Conservation (phyloP, 805 yeast species). For the Clavispora carvajalis region DNA sequence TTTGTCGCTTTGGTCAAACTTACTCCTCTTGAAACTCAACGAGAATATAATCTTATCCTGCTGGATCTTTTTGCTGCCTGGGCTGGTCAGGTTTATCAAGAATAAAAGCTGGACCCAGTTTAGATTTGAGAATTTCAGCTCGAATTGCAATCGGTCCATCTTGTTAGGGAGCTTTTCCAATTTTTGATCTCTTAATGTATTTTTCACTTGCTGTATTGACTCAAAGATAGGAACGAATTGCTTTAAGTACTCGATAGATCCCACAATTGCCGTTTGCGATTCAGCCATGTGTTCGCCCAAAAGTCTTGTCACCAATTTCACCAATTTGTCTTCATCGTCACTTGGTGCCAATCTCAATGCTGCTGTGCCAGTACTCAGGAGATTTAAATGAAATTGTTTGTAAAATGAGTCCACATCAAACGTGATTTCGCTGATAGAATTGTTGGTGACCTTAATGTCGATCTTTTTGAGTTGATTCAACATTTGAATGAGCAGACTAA, state of each 20-base stretch:
- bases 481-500: constrained; percentile 28
- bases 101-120: constrained; percentile 29
- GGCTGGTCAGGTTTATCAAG: constrained; percentile 22
- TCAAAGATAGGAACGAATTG: constrained; percentile 26
- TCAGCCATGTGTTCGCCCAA: constrained; percentile 19
- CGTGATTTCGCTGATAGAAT: constrained; percentile 23
- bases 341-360: constrained; percentile 6
- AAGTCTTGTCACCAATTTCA: constrained; percentile 17
- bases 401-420: constrained; percentile 24
- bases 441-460: constrained; percentile 22
- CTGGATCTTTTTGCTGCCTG: constrained; percentile 27
- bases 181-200: background rate
- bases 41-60: constrained; percentile 30
- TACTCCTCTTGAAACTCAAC: constrained; percentile 25
- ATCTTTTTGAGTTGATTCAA: constrained; percentile 28
- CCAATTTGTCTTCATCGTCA: constrained; percentile 8
- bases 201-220: constrained; percentile 17
- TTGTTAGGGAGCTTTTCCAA: constrained; percentile 23
- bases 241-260: constrained; percentile 30
- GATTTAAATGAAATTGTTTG: constrained; percentile 11
- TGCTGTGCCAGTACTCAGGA: constrained; percentile 8
- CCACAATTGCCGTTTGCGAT: constrained; percentile 18
- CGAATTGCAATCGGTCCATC: constrained; percentile 26
- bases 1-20: constrained; percentile 21
- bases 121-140: constrained; percentile 25